These are phyloP conservation scores for Aspergillus pseudoterreus DNA, from an alignment of 2,329 filamentous ascomycete species.

Conservation along the genomic window DNA sequence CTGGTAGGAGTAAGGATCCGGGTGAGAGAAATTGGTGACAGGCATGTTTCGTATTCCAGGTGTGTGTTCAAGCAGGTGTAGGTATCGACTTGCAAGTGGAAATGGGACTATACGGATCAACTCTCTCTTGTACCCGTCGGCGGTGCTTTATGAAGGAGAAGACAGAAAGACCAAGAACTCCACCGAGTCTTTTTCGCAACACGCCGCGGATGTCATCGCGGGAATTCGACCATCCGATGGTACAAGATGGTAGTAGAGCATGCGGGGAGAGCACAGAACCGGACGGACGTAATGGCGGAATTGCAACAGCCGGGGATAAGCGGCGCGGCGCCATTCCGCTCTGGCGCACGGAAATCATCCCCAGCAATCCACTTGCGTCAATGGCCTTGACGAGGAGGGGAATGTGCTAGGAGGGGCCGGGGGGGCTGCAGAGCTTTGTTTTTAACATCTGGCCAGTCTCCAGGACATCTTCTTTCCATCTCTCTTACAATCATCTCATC, in stretches of 20 bases:
- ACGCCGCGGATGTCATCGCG: conserved; percentile 2
- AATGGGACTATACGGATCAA: not conserved
- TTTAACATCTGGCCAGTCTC: conserved; percentile 4
- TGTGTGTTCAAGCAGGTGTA: not conserved
- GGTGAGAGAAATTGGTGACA: conserved; percentile 58
- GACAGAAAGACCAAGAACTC: not conserved
- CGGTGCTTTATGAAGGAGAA: conserved; percentile 2
- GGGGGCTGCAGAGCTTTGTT: not conserved
- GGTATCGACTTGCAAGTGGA: not conserved
- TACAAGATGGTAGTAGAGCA: conserved; percentile 1
- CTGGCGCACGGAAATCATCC: conserved; percentile 2
- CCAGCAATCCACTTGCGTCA: not conserved
- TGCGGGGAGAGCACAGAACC: not conserved
- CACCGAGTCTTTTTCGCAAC: not conserved
- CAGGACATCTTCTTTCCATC: not conserved
- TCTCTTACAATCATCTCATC: not conserved
- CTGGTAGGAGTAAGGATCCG: conserved; percentile 71
- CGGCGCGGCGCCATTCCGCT: conserved; percentile 12
- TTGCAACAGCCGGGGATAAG: conserved; percentile 17
- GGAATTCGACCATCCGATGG: conserved; percentile 1
- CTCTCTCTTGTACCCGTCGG: not conserved
- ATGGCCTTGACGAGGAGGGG: not conserved
- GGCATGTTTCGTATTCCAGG: conserved; percentile 50
- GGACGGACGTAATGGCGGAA: conserved; percentile 3
- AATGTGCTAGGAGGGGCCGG: conserved; percentile 1